Conservation (phyloP, 1,139 yeast species). For the Suhomyces anneliseae region DNA sequence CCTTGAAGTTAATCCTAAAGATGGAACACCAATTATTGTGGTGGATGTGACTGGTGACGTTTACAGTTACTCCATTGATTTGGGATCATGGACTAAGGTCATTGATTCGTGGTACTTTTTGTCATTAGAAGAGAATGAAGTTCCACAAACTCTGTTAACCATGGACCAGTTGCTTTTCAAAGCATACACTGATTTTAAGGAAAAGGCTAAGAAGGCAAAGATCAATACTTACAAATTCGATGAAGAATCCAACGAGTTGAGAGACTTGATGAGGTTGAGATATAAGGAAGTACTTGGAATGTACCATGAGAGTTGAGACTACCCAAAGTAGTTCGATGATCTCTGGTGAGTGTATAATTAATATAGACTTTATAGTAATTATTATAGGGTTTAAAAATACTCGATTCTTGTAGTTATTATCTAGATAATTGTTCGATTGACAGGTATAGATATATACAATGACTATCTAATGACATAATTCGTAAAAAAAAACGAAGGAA, state of each 20-base stretch:
- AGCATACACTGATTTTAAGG: constrained; percentile 19
- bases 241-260: constrained; percentile 19
- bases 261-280: constrained; percentile 25
- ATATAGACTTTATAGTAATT: too few relatives aligned
- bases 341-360: too few relatives aligned
- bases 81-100: constrained; percentile 48
- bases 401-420: too few relatives aligned
- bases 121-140: constrained; percentile 12
- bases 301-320: not conserved
- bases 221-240: constrained; percentile 25
- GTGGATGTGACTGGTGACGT: constrained; percentile 38
- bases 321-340: too few relatives aligned
- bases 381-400: too few relatives aligned
- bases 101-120: constrained; percentile 51
- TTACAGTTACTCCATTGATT: constrained; percentile 37
- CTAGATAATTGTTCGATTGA: too few relatives aligned
- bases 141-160: constrained; percentile 1
- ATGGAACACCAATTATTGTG: constrained; percentile 46
- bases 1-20: constrained; percentile 32
- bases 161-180: constrained; percentile 13
- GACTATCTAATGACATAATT: too few relatives aligned
- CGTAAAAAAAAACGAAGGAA: too few relatives aligned
- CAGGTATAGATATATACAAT: too few relatives aligned
- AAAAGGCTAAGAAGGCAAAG: constrained; percentile 21
- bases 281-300: constrained; percentile 17